phyloP scores from a whole-genome alignment of 345 rosid genomes.

The Eucalyptus grandis region DNA sequence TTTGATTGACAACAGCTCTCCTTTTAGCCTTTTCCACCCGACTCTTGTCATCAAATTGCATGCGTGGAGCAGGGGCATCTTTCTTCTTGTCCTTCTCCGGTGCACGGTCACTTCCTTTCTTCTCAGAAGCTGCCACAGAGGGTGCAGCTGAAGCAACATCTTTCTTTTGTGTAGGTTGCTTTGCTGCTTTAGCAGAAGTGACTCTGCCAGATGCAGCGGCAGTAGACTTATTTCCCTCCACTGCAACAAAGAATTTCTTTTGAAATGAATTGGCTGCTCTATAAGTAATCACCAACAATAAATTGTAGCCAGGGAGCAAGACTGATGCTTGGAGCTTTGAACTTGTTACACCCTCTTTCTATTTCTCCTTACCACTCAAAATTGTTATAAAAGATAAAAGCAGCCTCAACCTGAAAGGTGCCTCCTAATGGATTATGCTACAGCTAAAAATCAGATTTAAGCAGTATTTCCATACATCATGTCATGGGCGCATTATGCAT shows the following conservation, averaged over 20 bases:
- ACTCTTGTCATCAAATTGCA: slow-evolving; percentile 88
- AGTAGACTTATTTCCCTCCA: slow-evolving; percentile 41
- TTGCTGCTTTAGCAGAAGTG: slow-evolving; percentile 30
- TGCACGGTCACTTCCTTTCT: slow-evolving; percentile 55
- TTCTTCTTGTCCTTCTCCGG: slow-evolving; percentile 83
- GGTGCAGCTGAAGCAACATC: slow-evolving; percentile 23
- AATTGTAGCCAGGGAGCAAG: not conserved
- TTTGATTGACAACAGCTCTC: slow-evolving; percentile 77
- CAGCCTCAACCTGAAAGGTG: not conserved
- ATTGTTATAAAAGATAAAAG: not conserved
- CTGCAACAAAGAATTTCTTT: not conserved
- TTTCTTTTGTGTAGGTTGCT: slow-evolving; percentile 47
- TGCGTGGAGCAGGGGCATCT: slow-evolving; percentile 89
- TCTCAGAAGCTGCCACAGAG: slow-evolving; percentile 42
- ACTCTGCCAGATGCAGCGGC: slow-evolving; percentile 17
- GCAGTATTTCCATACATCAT: not conserved
- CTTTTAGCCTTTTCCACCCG: slow-evolving; percentile 91
- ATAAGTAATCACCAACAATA: not conserved
- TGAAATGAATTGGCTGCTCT: not conserved
- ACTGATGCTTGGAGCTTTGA: not conserved
- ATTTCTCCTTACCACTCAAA: not conserved
- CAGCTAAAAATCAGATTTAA: not conserved
- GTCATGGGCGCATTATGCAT: not conserved
- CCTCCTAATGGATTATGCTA: not conserved
- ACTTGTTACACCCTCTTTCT: not conserved